Percentiles rank a stretch among this genome's conserved stretches.
phyloP scores from a whole-genome alignment of 148 eudicot genomes.

The Mesembryanthemum crystallinum region DNA sequence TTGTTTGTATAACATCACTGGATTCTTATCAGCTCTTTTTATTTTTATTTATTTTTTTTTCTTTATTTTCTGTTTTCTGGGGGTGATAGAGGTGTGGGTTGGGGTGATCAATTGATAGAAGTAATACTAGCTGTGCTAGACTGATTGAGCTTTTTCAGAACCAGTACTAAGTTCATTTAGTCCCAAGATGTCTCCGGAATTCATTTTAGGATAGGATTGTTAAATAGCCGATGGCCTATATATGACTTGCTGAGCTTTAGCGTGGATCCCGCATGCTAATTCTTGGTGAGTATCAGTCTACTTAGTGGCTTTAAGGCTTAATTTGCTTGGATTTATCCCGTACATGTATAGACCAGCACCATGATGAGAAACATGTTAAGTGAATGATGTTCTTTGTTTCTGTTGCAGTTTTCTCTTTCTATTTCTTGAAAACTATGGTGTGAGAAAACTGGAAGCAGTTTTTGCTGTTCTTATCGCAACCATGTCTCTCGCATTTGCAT shows the following conservation, averaged over 20 bases:
- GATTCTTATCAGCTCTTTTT: background rate
- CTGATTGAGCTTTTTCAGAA: background rate
- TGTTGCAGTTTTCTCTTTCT: conserved; percentile 71
- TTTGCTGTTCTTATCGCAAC: conserved; percentile 87
- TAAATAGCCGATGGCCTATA: background rate
- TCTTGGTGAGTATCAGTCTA: background rate
- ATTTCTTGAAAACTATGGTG: conserved; percentile 91
- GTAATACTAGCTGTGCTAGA: background rate
- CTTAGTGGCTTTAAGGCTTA: too few relatives aligned
- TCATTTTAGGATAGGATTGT: background rate
- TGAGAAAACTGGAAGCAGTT: conserved; percentile 92
- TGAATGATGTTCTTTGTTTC: conserved; percentile 8
- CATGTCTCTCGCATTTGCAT: conserved; percentile 91
- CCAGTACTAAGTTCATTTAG: background rate
- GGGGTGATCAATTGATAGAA: background rate
- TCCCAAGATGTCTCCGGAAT: background rate
- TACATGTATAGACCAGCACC: too few relatives aligned
- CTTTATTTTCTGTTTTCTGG: background rate
- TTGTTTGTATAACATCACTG: background rate
- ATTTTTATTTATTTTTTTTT: background rate
- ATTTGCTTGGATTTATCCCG: too few relatives aligned
- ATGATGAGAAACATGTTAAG: background rate
- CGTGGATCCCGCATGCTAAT: background rate
- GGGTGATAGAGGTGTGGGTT: background rate
- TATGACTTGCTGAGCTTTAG: background rate